Conservation (phyloP, 495 filamentous ascomycete genomes). For the Penicillium steckii region DNA sequence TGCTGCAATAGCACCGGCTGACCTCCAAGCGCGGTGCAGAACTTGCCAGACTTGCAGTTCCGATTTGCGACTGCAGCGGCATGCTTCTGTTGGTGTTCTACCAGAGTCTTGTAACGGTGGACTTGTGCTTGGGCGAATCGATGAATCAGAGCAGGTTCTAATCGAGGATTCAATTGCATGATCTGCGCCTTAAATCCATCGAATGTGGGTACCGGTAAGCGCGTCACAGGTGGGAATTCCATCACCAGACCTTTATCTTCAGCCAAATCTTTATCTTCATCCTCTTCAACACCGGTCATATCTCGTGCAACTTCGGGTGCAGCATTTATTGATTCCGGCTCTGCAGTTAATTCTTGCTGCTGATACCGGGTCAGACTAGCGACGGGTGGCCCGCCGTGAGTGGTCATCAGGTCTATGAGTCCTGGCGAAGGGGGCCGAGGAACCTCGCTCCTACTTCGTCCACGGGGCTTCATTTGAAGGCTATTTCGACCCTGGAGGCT, state of each 20-base stretch:
- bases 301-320: conserved; percentile 13
- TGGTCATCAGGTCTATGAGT: conserved; percentile 47
- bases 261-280: conserved; percentile 42
- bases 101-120: conserved; percentile 73
- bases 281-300: conserved; percentile 39
- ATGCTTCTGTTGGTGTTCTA: conserved; percentile 73
- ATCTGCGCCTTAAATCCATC: conserved; percentile 80
- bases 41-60: conserved; percentile 57
- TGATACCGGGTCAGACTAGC: conserved; percentile 40
- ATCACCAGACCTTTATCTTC: conserved; percentile 48
- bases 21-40: conserved; percentile 68
- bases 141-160: conserved; percentile 72
- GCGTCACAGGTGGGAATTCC: conserved; percentile 43
- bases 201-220: conserved; percentile 65
- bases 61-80: conserved; percentile 48
- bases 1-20: conserved; percentile 48
- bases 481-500: conserved; percentile 25
- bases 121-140: conserved; percentile 80
- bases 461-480: conserved; percentile 55
- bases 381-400: conserved; percentile 48
- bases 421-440: conserved; percentile 44
- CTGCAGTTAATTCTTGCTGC: conserved; percentile 9
- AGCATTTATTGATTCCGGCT: conserved; percentile 1
- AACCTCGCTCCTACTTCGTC: conserved; percentile 75
- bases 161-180: conserved; percentile 64